phyloP scores from a whole-genome alignment of 768 basidiomycete genomes.

The Suillus subalutaceus region DNA sequence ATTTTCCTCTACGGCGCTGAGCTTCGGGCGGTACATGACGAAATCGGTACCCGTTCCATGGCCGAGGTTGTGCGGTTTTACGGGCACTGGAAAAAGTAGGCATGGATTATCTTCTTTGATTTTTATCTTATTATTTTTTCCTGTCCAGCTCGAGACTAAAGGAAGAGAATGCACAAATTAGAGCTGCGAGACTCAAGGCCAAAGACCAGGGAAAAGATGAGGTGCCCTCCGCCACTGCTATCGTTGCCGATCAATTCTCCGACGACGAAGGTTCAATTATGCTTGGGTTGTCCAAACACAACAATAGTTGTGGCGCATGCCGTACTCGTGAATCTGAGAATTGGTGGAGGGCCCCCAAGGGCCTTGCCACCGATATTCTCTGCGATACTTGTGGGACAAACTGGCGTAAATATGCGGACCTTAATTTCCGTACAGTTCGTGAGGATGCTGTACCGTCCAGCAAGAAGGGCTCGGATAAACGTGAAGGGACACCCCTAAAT shows the following conservation, averaged over 20 bases:
- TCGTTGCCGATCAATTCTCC: constrained; percentile 31
- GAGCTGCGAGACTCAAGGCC: constrained; percentile 36
- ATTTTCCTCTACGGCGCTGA: constrained; percentile 77
- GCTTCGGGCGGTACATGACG: constrained; percentile 75
- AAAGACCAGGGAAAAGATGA: constrained; percentile 28
- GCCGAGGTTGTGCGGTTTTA: constrained; percentile 84
- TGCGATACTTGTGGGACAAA: constrained; percentile 86
- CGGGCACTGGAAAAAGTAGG: constrained; percentile 84
- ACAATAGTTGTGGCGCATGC: constrained; percentile 78
- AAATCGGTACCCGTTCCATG: constrained; percentile 68
- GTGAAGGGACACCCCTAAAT: constrained; percentile 61
- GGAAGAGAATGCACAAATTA: constrained; percentile 64
- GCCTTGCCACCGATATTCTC: constrained; percentile 73
- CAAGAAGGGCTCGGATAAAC: constrained; percentile 50
- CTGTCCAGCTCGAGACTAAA: constrained; percentile 59
- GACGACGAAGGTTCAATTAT: constrained; percentile 84
- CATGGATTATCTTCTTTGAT: constrained; percentile 9
- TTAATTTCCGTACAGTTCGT: constrained; percentile 72
- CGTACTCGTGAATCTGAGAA: constrained; percentile 73
- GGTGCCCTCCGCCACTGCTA: constrained; percentile 36
- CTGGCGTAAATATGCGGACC: constrained; percentile 93
- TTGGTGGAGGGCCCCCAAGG: constrained; percentile 96
- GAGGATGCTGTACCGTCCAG: constrained; percentile 60
- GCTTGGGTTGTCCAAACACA: constrained; percentile 53
- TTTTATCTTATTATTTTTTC: constrained; percentile 15